Evolutionary conservation across 306 rosid genomes (phyloP).

Genomic region (Cucumis hystrix): DNA sequence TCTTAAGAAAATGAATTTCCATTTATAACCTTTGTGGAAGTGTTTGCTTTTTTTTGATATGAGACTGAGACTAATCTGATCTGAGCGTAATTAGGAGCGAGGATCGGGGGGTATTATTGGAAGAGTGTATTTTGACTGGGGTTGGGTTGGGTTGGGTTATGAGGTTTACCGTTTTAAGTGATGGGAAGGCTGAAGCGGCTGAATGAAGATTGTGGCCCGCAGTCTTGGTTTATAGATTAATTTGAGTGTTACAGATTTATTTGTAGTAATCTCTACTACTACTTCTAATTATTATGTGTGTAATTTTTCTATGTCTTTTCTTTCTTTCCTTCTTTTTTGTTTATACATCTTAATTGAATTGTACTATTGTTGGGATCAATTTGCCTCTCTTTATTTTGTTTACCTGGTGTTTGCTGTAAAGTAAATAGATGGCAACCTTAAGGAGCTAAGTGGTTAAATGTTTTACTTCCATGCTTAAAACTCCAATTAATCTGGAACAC

Average conservation of each 20-base stretch:
- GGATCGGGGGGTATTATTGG: constrained; percentile 1
- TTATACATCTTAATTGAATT: not conserved
- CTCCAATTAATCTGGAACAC: too few species aligned
- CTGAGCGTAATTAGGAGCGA: not conserved
- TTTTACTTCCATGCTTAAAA: too few species aligned
- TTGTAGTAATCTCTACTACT: not conserved
- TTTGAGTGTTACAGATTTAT: not conserved
- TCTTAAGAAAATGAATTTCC: not conserved
- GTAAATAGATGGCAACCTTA: too few species aligned
- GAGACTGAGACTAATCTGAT: not conserved
- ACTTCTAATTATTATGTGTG: not conserved
- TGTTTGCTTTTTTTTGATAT: not conserved
- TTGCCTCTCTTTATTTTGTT: not conserved
- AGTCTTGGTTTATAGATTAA: not conserved
- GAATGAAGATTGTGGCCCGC: constrained; percentile 12
- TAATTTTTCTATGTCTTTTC: not conserved
- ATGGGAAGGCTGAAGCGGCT: constrained; percentile 6
- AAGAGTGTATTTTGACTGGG: not conserved
- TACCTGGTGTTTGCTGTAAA: too few species aligned
- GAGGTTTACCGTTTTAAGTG: too few species aligned
- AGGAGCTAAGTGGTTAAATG: too few species aligned
- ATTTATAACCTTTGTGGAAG: not conserved
- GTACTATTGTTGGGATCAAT: not conserved
- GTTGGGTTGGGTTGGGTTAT: not conserved
- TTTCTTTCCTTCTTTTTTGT: not conserved